Evolutionary conservation across 192 early-diverging fungal genomes (phyloP).

Genomic region (Entophlyctis luteolus): DNA sequence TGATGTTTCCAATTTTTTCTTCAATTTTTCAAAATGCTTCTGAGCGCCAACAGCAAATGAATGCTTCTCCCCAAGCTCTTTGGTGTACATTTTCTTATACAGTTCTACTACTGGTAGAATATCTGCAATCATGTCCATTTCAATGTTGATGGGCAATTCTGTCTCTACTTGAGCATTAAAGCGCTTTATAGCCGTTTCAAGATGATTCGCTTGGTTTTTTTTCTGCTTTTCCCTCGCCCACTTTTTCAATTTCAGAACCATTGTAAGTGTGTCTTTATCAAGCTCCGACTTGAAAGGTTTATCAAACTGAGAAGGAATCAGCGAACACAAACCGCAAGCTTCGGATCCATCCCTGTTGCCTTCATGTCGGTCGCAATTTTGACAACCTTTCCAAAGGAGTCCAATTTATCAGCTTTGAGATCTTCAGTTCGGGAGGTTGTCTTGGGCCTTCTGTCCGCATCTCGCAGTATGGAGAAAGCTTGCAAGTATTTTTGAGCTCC

Average conservation of each 20-base stretch:
- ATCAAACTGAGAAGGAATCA: no score
- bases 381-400: conserved; percentile 15
- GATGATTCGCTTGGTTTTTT: background rate
- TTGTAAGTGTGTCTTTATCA: conserved; percentile 14
- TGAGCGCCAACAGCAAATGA: background rate
- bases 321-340: background rate
- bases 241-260: conserved; percentile 20
- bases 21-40: background rate
- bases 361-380: conserved; percentile 14
- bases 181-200: background rate
- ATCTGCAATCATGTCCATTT: conserved; percentile 11
- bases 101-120: conserved; percentile 1
- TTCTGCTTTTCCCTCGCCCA: conserved; percentile 2
- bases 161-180: conserved; percentile 2
- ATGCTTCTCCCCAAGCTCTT: background rate
- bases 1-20: background rate
- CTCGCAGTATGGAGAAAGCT: conserved; percentile 2
- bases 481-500: background rate
- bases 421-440: background rate
- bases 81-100: background rate
- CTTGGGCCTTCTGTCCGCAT: background rate
- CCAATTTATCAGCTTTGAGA: background rate
- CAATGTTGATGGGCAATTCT: background rate
- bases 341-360: conserved; percentile 5
- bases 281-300: background rate